Conservation (phyloP, 768 basidiomycete species). For the Cystobasidium ongulense region DNA sequence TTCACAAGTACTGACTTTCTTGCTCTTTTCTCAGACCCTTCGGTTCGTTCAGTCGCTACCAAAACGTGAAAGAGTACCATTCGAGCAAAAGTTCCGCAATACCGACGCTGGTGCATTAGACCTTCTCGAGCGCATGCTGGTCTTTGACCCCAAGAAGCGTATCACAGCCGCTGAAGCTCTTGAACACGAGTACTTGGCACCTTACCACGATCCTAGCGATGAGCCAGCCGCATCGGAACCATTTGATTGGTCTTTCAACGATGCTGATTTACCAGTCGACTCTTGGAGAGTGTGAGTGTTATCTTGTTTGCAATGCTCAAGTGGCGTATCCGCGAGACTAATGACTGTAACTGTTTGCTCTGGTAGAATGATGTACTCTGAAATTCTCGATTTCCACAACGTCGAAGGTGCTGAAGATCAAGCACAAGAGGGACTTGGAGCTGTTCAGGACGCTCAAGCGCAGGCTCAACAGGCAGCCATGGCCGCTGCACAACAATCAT, state of each 20-base stretch:
- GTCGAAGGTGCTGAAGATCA: constrained; percentile 33
- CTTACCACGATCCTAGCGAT: constrained; percentile 97
- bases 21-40: constrained; percentile 59
- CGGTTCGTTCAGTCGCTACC: constrained; percentile 97
- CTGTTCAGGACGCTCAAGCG: constrained; percentile 26
- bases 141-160: constrained; percentile 93
- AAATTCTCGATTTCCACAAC: constrained; percentile 58
- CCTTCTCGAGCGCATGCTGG: constrained; percentile 95
- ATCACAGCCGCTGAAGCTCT: constrained; percentile 90
- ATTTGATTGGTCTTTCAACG: constrained; percentile 99
- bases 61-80: constrained; percentile 90
- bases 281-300: constrained; percentile 75
- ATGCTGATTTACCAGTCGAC: constrained; percentile 94
- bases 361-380: constrained; percentile 93
- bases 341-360: not conserved
- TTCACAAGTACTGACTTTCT: not conserved
- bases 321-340: not conserved
- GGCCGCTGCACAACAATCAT: constrained; percentile 7
- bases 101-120: constrained; percentile 85
- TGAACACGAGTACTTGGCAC: constrained; percentile 83
- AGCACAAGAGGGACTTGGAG: constrained; percentile 24
- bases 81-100: constrained; percentile 82
- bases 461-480: constrained; percentile 10
- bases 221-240: constrained; percentile 87
- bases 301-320: not conserved